Evolutionary conservation across 441 rosid genomes (phyloP), one percentile per base, ranked within the genome.

Genomic region (Cnidoscolus chayamansa): DNA sequence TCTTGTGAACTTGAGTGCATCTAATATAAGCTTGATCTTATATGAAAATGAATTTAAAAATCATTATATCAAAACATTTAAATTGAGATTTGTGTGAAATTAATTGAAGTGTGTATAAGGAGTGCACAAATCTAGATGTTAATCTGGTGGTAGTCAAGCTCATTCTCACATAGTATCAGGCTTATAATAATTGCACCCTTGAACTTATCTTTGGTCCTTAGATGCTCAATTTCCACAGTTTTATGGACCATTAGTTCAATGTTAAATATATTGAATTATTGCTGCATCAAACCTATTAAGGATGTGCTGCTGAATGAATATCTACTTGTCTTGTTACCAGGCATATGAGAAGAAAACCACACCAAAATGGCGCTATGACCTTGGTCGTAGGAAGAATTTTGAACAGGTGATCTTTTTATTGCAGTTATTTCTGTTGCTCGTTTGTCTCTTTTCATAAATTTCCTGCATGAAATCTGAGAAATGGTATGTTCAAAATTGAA

Each of bases 271-370:
- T 67, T 37, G 20, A 55, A 59, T 40, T 55, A 15, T 60, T 70
- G 10, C 19, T 47, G 12, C 20, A 49, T 49, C 20, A 10, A 30
- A 11, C 51, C 12, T 63, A 9, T 25, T 30, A 48, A 55, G 45
- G 20, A 62, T 62, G 2, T 55, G 47, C 48, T 67, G 13, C 54
- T 77, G 54, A 70, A 63, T 0, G 19, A 17, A 68, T 40, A 60
- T 68, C 67, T 75, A 8, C 65, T 50, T 51, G 25, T 70, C 62
- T 78, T 77, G 48, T 77, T 74, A 57, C 68, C 77, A 92, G 97
- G 97, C 97, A 12, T 92, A 88, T 80, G 97, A 91, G 83, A 91
- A 91, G 90, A 91, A 88, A 79, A 81, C 89, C 65, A 78, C 88
- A 31, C 87, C 90, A 67, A 92, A 88, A 75, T 92, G 95, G 97